phyloP scores from a whole-genome alignment of 345 rosid species.

The Salix koriyanagi region DNA sequence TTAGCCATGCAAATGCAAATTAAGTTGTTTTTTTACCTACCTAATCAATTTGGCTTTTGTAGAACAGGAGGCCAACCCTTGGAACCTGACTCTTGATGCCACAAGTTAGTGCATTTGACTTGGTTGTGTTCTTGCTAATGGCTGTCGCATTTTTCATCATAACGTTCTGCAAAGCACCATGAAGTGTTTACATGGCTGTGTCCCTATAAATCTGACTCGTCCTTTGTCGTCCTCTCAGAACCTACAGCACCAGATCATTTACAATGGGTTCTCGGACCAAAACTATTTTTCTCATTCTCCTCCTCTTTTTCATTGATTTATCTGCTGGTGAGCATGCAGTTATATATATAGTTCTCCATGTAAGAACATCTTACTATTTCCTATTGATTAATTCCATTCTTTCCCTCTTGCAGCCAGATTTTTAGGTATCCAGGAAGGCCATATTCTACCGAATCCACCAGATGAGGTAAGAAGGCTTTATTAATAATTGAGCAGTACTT shows the following conservation, averaged over 20 bases:
- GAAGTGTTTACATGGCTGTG: conserved; percentile 1
- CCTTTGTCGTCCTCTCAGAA: background rate
- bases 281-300: conserved; percentile 18
- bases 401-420: conserved; percentile 14
- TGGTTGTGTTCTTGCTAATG: conserved; percentile 10
- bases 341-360: background rate
- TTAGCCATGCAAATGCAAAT: background rate
- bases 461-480: conserved; percentile 19
- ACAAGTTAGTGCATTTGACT: conserved; percentile 17
- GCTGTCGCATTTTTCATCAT: conserved; percentile 16
- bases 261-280: conserved; percentile 20
- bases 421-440: conserved; percentile 2
- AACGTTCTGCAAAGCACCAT: conserved; percentile 25
- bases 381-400: background rate
- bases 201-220: conserved; percentile 31
- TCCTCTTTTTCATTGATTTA: conserved; percentile 12
- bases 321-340: conserved; percentile 19
- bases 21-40: background rate
- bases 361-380: background rate
- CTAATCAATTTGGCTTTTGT: conserved; percentile 1
- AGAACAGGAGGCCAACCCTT: background rate
- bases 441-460: background rate
- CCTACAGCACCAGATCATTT: background rate
- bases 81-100: background rate
- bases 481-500: background rate